Conservation (phyloP, 306 rosid species). For the Acacia confusa region DNA sequence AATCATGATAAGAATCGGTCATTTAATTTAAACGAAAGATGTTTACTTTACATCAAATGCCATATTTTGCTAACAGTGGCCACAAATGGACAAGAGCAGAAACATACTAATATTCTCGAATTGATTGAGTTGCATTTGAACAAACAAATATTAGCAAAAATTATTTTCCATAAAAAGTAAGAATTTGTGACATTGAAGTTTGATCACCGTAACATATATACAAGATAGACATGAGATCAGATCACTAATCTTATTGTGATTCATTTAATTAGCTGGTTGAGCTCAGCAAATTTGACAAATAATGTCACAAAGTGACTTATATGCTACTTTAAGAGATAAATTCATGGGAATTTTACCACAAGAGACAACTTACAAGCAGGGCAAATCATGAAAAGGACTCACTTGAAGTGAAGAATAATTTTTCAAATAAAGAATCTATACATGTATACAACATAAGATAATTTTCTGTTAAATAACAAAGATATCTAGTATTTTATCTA, state of each 20-base stretch:
- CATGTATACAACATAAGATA: no score
- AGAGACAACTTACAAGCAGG: not conserved
- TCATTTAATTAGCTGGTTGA: not conserved
- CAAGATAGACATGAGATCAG: not conserved
- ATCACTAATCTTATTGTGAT: not conserved
- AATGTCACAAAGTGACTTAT: not conserved
- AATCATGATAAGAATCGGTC: not conserved
- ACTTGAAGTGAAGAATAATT: not conserved
- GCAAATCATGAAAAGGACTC: not conserved
- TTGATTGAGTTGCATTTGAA: not conserved
- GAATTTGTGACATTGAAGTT: not conserved
- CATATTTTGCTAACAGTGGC: not conserved
- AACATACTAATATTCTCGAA: not conserved
- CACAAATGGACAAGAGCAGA: not conserved
- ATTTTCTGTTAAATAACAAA: no score
- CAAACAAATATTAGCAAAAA: not conserved
- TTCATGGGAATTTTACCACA: not conserved
- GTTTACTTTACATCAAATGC: not conserved
- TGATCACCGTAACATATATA: not conserved
- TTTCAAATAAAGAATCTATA: no score
- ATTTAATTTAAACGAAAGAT: not conserved
- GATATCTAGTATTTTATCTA: not conserved
- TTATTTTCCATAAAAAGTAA: not conserved
- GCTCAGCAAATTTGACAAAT: not conserved
- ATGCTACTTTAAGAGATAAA: not conserved